A percentile compares a stretch with the other conserved stretches of the same genome.
Evolutionary conservation across 176 grass and related monocot species (phyloP).

Genomic region (Oryza coarctata): DNA sequence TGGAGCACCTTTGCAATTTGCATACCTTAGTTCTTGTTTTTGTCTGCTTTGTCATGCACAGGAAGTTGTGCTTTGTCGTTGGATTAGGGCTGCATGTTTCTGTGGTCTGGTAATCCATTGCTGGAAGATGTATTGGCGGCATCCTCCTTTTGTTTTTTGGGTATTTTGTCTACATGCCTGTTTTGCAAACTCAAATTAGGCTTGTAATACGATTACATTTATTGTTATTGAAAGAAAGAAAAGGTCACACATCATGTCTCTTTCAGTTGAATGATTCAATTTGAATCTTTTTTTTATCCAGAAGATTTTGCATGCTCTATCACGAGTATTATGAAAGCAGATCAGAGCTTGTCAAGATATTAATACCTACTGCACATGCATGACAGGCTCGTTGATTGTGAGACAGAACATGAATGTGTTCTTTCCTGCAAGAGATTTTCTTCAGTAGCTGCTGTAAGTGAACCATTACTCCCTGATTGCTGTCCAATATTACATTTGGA

Average conservation of each 20-base stretch:
- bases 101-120: constrained; percentile 17
- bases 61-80: constrained; percentile 35
- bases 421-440: not conserved
- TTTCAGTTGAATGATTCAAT: not conserved
- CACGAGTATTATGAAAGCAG: not conserved
- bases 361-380: not conserved
- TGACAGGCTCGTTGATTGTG: not conserved
- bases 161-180: not conserved
- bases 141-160: constrained; percentile 24
- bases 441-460: not conserved
- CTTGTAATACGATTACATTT: constrained; percentile 29
- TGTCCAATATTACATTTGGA: not conserved
- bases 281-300: not conserved
- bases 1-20: constrained; percentile 11
- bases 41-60: constrained; percentile 9
- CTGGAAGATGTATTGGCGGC: constrained; percentile 25
- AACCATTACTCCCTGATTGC: not conserved
- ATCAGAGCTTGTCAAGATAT: not conserved
- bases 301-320: not conserved
- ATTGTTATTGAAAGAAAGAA: not conserved
- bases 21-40: constrained; percentile 21
- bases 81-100: not conserved
- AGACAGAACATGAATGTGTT: not conserved
- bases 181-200: constrained; percentile 32
- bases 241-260: not conserved